Percentiles rank a stretch among this genome's conserved stretches.
Evolutionary conservation across 345 rosid genomes (phyloP).

Genomic region (Murraya koenigii): DNA sequence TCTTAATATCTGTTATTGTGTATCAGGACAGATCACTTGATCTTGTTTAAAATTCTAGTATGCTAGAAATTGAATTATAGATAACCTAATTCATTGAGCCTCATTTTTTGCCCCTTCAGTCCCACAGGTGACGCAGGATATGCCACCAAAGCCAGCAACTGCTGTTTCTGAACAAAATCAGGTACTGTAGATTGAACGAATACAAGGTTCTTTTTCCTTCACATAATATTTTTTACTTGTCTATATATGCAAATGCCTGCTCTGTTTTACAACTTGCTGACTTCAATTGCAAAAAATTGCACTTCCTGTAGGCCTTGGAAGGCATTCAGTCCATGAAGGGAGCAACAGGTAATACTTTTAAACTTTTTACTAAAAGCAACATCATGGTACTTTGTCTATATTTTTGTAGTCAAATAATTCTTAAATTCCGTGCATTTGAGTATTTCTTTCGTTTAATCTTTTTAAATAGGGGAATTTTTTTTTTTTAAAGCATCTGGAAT

Average conservation of each 20-base stretch:
- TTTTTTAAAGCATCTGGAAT: background rate
- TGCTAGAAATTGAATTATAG: background rate
- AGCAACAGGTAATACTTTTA: background rate
- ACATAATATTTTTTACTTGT: background rate
- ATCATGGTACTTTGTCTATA: background rate
- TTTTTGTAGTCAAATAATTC: background rate
- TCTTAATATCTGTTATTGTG: background rate
- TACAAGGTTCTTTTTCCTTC: background rate
- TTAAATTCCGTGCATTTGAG: background rate
- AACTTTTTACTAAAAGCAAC: background rate
- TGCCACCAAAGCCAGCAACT: constrained; percentile 19
- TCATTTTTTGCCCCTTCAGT: constrained; percentile 18
- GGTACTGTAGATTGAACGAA: constrained; percentile 26
- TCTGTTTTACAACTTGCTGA: constrained; percentile 3
- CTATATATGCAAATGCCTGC: background rate
- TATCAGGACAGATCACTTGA: background rate
- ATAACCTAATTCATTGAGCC: background rate
- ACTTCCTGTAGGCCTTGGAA: constrained; percentile 19
- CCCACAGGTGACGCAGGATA: constrained; percentile 15
- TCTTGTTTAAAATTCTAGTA: background rate
- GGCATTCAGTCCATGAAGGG: background rate
- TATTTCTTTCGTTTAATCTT: background rate
- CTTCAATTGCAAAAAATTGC: background rate
- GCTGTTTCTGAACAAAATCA: constrained; percentile 29
- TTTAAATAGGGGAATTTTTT: background rate